Conservation (phyloP, 768 basidiomycete genomes). For the Pisolithus tinctorius region DNA sequence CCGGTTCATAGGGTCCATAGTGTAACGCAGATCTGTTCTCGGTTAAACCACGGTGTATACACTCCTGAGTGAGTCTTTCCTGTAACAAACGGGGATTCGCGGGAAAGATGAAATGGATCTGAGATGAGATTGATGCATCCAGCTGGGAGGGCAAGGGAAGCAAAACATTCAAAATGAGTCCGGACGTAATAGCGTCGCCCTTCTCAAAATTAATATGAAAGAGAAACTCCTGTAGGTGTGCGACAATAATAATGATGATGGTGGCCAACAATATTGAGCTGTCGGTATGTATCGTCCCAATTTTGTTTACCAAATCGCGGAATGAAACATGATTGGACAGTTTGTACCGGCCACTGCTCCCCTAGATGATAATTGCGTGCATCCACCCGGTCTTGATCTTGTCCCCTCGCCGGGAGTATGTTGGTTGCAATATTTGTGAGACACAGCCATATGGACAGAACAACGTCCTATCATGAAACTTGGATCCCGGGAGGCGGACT, state of each 20-base stretch:
- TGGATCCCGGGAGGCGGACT: background rate
- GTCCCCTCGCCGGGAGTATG: background rate
- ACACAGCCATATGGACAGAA: background rate
- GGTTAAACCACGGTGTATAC: conserved; percentile 28
- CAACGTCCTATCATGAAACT: background rate
- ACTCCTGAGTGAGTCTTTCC: conserved; percentile 22
- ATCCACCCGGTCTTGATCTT: too few relatives aligned
- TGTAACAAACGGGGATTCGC: conserved; percentile 24
- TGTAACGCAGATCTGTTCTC: conserved; percentile 3
- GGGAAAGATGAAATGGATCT: conserved; percentile 25
- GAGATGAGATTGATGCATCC: conserved; percentile 22
- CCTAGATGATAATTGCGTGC: too few relatives aligned
- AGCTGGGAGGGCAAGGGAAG: conserved; percentile 20
- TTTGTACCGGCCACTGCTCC: too few relatives aligned
- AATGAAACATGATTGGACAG: background rate
- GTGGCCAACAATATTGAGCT: too few relatives aligned
- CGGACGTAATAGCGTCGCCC: conserved; percentile 4
- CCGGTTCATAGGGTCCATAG: background rate
- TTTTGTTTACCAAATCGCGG: background rate
- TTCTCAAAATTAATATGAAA: too few relatives aligned
- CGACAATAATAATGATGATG: too few relatives aligned
- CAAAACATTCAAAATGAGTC: conserved; percentile 28
- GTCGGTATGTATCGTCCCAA: background rate
- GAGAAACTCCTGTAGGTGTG: too few relatives aligned
- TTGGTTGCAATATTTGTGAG: background rate